Percentiles rank a stretch among this genome's conserved stretches.
Evolutionary conservation across 179 eudicot genomes (phyloP).

Genomic region (Carnegiea gigantea): DNA sequence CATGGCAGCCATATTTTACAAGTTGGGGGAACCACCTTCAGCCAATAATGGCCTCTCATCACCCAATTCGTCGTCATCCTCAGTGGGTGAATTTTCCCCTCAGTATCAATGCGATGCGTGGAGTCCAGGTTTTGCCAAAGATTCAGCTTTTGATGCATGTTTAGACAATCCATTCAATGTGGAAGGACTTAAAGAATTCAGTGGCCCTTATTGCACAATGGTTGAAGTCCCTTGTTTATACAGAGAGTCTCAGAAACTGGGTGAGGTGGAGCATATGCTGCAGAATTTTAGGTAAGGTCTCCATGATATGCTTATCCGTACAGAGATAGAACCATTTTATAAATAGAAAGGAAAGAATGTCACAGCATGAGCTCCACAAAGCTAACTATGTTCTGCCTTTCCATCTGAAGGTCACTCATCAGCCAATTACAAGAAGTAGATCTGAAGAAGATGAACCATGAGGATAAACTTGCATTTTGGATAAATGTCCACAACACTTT

Average conservation of each 20-base stretch:
- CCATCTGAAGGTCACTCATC: conserved; percentile 62
- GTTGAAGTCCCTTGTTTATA: conserved; percentile 75
- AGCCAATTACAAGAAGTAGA: conserved; percentile 73
- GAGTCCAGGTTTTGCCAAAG: conserved; percentile 76
- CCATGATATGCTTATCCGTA: not conserved
- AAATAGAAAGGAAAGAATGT: not conserved
- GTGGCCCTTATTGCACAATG: conserved; percentile 97
- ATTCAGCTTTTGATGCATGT: conserved; percentile 73
- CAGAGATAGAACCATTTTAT: not conserved
- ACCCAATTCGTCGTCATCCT: conserved; percentile 76
- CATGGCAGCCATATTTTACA: conserved; percentile 78
- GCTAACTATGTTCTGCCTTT: not conserved
- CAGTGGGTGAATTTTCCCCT: conserved; percentile 74
- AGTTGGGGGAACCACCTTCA: conserved; percentile 77
- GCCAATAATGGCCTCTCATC: conserved; percentile 64
- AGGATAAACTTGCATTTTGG: conserved; percentile 96
- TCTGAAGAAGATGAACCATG: conserved; percentile 74
- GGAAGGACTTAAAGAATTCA: conserved; percentile 93
- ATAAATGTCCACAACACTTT: conserved; percentile 88
- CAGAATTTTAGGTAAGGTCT: conserved; percentile 64
- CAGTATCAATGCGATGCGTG: conserved; percentile 66
- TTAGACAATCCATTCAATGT: conserved; percentile 89
- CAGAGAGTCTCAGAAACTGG: conserved; percentile 67
- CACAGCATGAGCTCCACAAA: not conserved
- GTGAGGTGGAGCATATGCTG: conserved; percentile 70